Conservation (phyloP, 2,329 filamentous ascomycete species). For the Fusarium sterilihyphosum region DNA sequence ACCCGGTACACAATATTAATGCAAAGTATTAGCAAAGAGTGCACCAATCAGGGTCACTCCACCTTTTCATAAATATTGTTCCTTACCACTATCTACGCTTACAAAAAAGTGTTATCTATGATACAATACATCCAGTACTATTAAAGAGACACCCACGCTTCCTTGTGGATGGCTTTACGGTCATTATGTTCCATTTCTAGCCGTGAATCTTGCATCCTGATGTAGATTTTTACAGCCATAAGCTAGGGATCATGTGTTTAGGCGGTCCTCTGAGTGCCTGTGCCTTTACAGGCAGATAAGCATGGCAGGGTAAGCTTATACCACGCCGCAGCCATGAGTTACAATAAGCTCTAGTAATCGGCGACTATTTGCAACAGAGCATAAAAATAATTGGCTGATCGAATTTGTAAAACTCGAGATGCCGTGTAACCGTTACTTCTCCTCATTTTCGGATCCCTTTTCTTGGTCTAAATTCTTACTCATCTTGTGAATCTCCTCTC, state of each 20-base stretch:
- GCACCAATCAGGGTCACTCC: no score
- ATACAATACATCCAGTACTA: not conserved
- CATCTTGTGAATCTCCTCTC: not conserved
- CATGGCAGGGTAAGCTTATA: not conserved
- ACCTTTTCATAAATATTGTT: not conserved
- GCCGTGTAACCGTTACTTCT: not conserved
- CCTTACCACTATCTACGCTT: not conserved
- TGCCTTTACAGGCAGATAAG: no score
- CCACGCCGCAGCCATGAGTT: no score
- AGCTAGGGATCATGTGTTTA: not conserved
- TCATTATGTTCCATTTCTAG: not conserved
- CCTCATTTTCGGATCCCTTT: not conserved
- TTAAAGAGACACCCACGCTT: accelerated
- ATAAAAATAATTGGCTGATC: not conserved
- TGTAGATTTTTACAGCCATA: not conserved
- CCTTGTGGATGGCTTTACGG: not conserved
- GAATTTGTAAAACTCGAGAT: not conserved
- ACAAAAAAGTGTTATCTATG: accelerated
- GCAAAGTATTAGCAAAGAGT: accelerated
- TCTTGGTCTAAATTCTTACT: not conserved
- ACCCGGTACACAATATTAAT: accelerated
- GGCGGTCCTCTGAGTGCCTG: no score
- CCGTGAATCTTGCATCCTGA: no score
- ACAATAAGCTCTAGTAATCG: not conserved
- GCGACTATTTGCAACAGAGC: not conserved